Conservation (phyloP, 2,329 filamentous ascomycete species). For the Cucurbitaria berberidis region DNA sequence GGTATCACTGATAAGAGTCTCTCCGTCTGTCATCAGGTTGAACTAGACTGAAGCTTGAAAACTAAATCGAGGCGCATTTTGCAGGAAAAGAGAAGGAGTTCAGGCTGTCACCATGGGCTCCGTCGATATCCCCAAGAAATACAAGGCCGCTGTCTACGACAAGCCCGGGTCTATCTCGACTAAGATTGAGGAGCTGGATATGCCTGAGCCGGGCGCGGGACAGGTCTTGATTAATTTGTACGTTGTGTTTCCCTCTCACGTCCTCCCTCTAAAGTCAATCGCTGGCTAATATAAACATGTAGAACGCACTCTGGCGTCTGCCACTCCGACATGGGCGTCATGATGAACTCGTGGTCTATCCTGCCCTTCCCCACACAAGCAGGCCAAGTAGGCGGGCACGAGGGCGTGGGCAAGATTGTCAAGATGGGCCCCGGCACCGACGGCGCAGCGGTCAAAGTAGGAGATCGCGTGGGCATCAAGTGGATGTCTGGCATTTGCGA, state of each 20-base stretch:
- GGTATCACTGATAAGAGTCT: no score
- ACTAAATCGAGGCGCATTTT: no score
- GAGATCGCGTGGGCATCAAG: conserved; percentile 73
- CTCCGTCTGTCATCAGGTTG: no score
- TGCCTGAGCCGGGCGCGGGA: conserved; percentile 67
- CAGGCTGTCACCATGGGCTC: conserved; percentile 23
- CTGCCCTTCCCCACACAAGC: conserved; percentile 65
- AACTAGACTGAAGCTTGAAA: no score
- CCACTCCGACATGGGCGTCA: conserved; percentile 64
- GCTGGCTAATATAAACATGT: not conserved
- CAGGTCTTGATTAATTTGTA: conserved; percentile 69
- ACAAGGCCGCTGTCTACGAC: conserved; percentile 70
- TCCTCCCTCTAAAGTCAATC: not conserved
- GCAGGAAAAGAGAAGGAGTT: not conserved
- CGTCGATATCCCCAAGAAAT: conserved; percentile 58
- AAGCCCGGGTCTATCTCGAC: conserved; percentile 69
- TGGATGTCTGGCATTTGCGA: conserved; percentile 66
- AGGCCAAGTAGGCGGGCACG: conserved; percentile 72
- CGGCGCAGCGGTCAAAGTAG: conserved; percentile 63
- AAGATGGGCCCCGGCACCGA: conserved; percentile 69
- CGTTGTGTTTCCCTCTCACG: conserved; percentile 15
- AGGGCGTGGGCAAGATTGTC: conserved; percentile 70
- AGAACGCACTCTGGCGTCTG: conserved; percentile 68
- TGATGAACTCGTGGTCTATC: conserved; percentile 59
- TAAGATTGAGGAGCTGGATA: conserved; percentile 67